Evolutionary conservation across 108 stramenopile species (phyloP), one percentile per base, ranked within the genome.

Genomic region (Seminavis robusta): DNA sequence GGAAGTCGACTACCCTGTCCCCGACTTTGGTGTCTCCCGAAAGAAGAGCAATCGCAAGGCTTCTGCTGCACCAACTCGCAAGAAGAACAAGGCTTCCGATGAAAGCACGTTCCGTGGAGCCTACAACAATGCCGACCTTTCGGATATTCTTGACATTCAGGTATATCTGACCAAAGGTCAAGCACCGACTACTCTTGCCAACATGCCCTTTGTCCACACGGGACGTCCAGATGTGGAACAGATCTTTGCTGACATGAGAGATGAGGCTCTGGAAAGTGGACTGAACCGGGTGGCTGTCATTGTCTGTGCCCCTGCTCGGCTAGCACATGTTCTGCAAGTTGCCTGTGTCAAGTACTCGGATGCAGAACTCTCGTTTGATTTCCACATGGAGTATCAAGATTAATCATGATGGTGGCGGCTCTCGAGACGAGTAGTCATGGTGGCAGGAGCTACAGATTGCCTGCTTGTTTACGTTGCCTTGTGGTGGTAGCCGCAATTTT

Each of bases 271-370:
- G 8, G 57, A 19, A 20, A 31, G 28, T 3, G 62, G 56, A 16
- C 67, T 64, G 20, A 44, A 57, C 7, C 47, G 71, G 29, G 66
- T 78, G 5, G 76, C 71, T 33, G 76, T 78, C 27, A 63, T 61
- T 59, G 71, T 61, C 20, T 78, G 76, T 54, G 76, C 61, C 1
- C 76, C 76, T n/a, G 41, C 49, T 34, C 25, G 33, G 9, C 39
- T 78, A 3, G 33, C 65, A 13, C 17, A 49, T n/a, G 17, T 63
- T 1, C 28, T 47, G 21, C 33, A 50, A 36, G 37, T 58, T 21
- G 66, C 59, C 0, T 71, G 70, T 28, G 39, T 49, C 15, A 52
- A 46, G 19, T 54, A 51, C 36, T 70, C 69, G 3, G 52, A 63
- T 33, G 2, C 15, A 16, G 20, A 45, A n/a, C 47, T 70, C 15